Evolutionary conservation across 139 green algal species (phyloP).

Genomic region (Tetradesmus lagerheimii): DNA sequence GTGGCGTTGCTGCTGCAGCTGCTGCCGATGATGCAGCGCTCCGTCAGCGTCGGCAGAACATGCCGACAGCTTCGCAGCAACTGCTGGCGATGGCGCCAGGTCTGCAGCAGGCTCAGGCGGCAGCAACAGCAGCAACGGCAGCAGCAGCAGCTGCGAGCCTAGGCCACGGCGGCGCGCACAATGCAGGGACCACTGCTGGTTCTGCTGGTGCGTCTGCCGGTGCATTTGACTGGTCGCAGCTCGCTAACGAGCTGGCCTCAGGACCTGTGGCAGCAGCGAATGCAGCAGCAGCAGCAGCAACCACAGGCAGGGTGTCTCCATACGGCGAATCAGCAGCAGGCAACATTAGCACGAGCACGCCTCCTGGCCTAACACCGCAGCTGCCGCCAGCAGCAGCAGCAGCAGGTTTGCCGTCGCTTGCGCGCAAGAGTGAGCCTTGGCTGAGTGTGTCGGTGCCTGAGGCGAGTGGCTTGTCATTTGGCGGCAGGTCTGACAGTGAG

Average conservation of each 20-base stretch:
- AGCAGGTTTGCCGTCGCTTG: background rate
- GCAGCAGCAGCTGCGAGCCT: background rate
- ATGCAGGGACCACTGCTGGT: background rate
- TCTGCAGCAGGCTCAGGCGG: slow-evolving; percentile 2
- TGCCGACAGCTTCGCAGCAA: slow-evolving; percentile 12
- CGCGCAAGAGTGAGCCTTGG: background rate
- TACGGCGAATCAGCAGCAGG: background rate
- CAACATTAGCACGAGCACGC: background rate
- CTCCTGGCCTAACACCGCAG: background rate
- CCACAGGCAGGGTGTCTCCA: background rate
- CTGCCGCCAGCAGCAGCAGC: slow-evolving; percentile 27
- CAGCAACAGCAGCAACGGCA: background rate
- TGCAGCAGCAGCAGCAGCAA: background rate
- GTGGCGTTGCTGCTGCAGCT: background rate
- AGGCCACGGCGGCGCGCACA: background rate
- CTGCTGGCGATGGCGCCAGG: slow-evolving; percentile 20
- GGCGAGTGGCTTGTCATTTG: background rate
- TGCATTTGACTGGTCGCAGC: slow-evolving; percentile 18
- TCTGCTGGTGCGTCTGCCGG: background rate
- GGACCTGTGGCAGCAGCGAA: background rate
- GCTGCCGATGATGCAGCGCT: background rate
- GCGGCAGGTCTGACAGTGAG: slow-evolving; percentile 13
- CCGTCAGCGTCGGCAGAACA: background rate
- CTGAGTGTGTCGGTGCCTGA: slow-evolving; percentile 12
- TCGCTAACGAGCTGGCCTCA: background rate